Base-by-base conservation (phyloP, 352 stramenopile genomes). In the Globisporangium canariense region DNA sequence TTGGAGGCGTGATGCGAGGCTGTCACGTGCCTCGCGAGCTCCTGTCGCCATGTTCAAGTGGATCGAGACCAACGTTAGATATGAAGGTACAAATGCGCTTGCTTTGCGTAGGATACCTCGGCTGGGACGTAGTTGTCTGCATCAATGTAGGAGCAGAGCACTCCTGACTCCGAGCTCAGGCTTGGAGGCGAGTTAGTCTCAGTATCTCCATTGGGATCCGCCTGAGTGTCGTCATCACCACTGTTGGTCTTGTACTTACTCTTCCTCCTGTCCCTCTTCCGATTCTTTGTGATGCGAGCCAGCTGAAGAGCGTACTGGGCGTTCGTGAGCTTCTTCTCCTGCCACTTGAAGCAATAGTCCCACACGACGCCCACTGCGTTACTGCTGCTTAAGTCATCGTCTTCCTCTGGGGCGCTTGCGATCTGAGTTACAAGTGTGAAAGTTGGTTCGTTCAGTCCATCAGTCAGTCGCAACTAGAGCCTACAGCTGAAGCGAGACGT, bases 291-390 rank as follows among this genome's bases (percentile, higher is more conserved):
- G 18, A 45, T 57, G 20, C 18, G 28, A 8, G 34, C 20, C 4
- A n/a, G n/a, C 4, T 34, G 14, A 5, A 49, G 43, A 6, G 8
- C 8, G 14, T 32, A 9, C 46, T 68, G 71, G 57, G 60, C 56
- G 28, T 51, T 58, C 7, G 45, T 71, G 6, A 69, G 50, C 47
- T 77, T 78, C 55, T 77, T 75, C 46, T 88, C 78, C 62, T 90
- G 79, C 81, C 81, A 90, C 14, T 65, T 64, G 50, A 87, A 90
- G 20, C 66, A 70, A 53, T 81, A 69, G 57, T 58, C 75, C 78
- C 77, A 88, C 38, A 64, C 77, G 22, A 61, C 61, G 8, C 77
- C 77, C 7, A 85, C 50, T 7, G 69, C 22, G 5, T 68, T 65
- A 46, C 47, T 14, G 30, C 46, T 14, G 30, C 46, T 22, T 41